These are phyloP conservation scores for Calendula officinalis DNA, from an alignment of 129 eudicot genomes.

Conservation along the genomic window DNA sequence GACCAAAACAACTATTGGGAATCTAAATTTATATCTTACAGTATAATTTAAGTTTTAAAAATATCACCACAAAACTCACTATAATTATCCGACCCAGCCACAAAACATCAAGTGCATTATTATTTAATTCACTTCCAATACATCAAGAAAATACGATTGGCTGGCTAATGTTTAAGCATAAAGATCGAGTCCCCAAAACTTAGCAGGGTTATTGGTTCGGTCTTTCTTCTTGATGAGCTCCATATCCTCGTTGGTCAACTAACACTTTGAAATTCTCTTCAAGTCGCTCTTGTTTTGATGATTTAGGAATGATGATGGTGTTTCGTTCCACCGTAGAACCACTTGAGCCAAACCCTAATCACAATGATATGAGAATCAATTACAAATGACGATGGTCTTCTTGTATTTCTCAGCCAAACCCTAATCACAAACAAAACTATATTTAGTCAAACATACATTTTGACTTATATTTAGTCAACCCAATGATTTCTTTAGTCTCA, in stretches of 20 bases:
- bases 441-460: not conserved
- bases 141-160: not conserved
- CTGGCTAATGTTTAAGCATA: constrained; percentile 38
- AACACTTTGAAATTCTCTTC: constrained; percentile 64
- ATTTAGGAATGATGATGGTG: constrained; percentile 80
- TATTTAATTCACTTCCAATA: not conserved
- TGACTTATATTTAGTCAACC: not conserved
- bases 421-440: constrained; percentile 35
- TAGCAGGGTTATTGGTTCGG: constrained; percentile 79
- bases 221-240: constrained; percentile 56
- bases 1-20: too few species aligned
- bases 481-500: not conserved
- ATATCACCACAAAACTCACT: too few species aligned
- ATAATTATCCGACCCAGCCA: not conserved
- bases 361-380: too few species aligned
- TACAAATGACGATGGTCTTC: too few species aligned
- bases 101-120: constrained; percentile 7
- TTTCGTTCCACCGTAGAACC: constrained; percentile 82
- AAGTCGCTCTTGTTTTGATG: constrained; percentile 72
- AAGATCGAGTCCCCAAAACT: constrained; percentile 83
- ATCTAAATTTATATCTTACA: too few species aligned
- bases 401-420: too few species aligned
- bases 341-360: constrained; percentile 69
- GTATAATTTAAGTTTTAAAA: too few species aligned
- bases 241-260: constrained; percentile 76